These are phyloP conservation scores for Leptosphaerulina australis DNA, from an alignment of 2,329 filamentous ascomycete genomes.

Conservation along the genomic window DNA sequence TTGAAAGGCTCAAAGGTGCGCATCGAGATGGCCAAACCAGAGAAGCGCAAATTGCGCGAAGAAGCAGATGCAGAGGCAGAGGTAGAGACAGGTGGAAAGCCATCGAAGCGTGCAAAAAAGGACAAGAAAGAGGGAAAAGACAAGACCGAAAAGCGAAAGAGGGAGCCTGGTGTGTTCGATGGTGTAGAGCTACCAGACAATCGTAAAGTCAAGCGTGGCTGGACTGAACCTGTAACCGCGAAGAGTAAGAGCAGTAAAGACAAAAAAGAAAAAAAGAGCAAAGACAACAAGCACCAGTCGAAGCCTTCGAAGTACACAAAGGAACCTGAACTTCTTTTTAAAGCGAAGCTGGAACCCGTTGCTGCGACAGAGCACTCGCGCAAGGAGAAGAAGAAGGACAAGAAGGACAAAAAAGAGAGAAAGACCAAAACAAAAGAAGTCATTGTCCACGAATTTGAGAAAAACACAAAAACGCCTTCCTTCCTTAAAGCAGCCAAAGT, in stretches of 20 bases:
- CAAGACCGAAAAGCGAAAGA: constrained; percentile 45
- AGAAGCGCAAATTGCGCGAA: constrained; percentile 56
- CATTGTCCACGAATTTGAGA: constrained; percentile 87
- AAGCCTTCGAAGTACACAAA: constrained; percentile 80
- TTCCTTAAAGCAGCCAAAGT: constrained; percentile 70
- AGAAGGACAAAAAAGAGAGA: constrained; percentile 65
- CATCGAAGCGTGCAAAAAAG: constrained; percentile 53
- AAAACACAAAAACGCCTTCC: constrained; percentile 79
- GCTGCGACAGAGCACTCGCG: constrained; percentile 43
- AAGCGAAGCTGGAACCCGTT: constrained; percentile 69
- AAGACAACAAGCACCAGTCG: constrained; percentile 63
- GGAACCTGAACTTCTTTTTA: constrained; percentile 81
- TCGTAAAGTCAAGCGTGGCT: constrained; percentile 85
- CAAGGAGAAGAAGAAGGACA: constrained; percentile 54
- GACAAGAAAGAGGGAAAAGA: constrained; percentile 49
- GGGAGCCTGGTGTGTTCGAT: constrained; percentile 59
- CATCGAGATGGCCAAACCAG: constrained; percentile 78
- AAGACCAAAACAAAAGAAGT: constrained; percentile 60
- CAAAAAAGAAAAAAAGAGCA: constrained; percentile 61
- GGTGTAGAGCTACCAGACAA: constrained; percentile 75
- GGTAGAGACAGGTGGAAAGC: no score
- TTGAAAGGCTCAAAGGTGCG: constrained; percentile 84
- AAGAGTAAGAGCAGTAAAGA: constrained; percentile 55
- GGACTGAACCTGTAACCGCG: constrained; percentile 70
- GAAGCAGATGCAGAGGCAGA: constrained; percentile 50